A percentile compares a stretch with the other conserved stretches of the same genome.
phyloP scores from a whole-genome alignment of 495 filamentous ascomycete species.

The Astrocystis sublimbata region DNA sequence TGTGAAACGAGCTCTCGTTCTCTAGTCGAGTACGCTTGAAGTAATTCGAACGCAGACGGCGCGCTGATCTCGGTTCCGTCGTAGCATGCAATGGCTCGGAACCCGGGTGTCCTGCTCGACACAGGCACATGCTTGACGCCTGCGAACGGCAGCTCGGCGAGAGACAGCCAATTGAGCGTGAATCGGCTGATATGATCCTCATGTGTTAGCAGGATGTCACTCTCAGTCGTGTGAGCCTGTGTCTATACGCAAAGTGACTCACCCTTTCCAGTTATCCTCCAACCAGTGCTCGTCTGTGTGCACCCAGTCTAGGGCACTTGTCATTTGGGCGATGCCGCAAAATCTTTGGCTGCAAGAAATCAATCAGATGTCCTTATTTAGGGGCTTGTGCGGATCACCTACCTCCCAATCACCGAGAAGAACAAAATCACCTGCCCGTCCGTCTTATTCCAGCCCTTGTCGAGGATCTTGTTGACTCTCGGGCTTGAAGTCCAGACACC shows the following conservation, averaged over 20 bases:
- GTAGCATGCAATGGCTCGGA: conserved; percentile 5
- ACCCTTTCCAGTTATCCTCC: conserved; percentile 9
- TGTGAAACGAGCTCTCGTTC: background rate
- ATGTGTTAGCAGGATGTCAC: background rate
- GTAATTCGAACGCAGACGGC: conserved; percentile 1
- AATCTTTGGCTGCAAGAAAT: conserved; percentile 1
- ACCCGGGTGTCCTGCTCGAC: conserved; percentile 1
- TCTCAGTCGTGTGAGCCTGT: background rate
- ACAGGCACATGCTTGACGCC: conserved; percentile 5
- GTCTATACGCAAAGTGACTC: background rate
- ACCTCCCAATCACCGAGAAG: conserved; percentile 11
- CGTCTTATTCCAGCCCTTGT: background rate
- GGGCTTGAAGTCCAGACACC: conserved; percentile 1
- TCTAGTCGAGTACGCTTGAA: background rate
- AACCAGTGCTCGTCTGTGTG: conserved; percentile 2
- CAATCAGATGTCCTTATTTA: background rate
- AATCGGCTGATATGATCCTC: background rate
- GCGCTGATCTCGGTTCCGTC: conserved; percentile 5
- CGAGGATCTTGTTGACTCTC: conserved; percentile 3
- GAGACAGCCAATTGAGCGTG: background rate
- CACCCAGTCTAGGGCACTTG: conserved; percentile 1
- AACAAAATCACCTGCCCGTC: conserved; percentile 6
- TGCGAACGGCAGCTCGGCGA: background rate
- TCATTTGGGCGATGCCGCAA: conserved; percentile 8
- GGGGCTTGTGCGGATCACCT: background rate